Base-by-base conservation (phyloP, 2,329 filamentous ascomycete genomes). In the Trichoderma sp. region DNA sequence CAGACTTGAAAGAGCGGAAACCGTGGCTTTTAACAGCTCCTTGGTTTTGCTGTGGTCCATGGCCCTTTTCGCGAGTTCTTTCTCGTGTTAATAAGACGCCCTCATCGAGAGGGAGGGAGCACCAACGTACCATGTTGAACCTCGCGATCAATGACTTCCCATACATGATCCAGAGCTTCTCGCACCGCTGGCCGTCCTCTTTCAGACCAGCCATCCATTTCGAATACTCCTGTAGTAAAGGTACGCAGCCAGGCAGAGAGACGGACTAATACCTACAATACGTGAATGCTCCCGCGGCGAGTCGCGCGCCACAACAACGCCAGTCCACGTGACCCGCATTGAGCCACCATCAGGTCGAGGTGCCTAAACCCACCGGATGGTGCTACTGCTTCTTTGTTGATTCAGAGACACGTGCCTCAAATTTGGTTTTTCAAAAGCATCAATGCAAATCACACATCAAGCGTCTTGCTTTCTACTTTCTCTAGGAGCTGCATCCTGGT, bases 181-280 rank as follows among this genome's bases (percentile, higher is more conserved):
- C 82, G 74, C 16, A 85, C 73, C 30, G 79, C 77, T 58, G 79
- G 76, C 11, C 81, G 79, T 30, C 81, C 81, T 43, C 73, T 76
- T 49, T 74, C 72, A 55, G 82, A 78, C 80, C 81, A 83, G 69
- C 74, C 78, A 46, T 80, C 74, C 81, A 83, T 83, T 28, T 71
- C 59, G 39, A 46, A 54, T 39, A 28, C 30, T 46, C 28, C 18
- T 24, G 18, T 16, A 59, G 51, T 26, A 8, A 30, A 18, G 30
- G n/a, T 14, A n/a, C 13, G 32, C n/a, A 16, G 51, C 3, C 18
- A 5, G 34, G 59, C 59, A 49, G 39, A 14, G 54, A 59, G 24
- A 37, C 59, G 10, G 6, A 32, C 52, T 63, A 64, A 60, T n/a
- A n/a, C n/a, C n/a, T n/a, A n/a, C n/a, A n/a, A n/a, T 1, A 26